phyloP scores from a whole-genome alignment of 345 rosid genomes.

The Citrus inodora region DNA sequence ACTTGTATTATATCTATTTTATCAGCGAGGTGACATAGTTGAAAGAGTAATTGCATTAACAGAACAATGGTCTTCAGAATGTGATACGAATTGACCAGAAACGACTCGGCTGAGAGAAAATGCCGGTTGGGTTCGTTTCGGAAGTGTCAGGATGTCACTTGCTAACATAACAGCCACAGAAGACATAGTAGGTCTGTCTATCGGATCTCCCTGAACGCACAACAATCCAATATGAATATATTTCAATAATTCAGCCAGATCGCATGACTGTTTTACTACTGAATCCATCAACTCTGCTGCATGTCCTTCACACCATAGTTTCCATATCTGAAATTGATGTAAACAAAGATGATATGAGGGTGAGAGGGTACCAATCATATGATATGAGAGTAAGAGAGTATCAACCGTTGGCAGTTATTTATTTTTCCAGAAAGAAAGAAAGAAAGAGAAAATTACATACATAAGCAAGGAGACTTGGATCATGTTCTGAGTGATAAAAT shows the following conservation, averaged over 20 bases:
- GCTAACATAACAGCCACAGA: not conserved
- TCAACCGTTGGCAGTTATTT: not conserved
- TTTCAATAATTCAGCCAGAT: not conserved
- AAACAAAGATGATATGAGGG: no score
- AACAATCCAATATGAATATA: conserved; percentile 10
- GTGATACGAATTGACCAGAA: not conserved
- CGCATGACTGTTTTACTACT: not conserved
- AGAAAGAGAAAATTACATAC: not conserved
- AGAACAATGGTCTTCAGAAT: not conserved
- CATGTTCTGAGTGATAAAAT: not conserved
- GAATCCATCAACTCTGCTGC: not conserved
- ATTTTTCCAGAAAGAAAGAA: not conserved
- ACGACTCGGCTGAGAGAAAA: conserved; percentile 3
- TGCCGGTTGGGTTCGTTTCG: conserved; percentile 15
- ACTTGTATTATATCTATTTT: no score
- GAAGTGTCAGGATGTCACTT: conserved; percentile 11
- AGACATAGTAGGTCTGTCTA: conserved; percentile 6
- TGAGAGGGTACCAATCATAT: no score
- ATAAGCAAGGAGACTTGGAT: not conserved
- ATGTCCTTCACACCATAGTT: conserved; percentile 1
- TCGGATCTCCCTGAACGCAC: conserved; percentile 19
- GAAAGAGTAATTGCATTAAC: no score
- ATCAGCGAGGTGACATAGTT: no score
- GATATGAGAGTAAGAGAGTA: no score
- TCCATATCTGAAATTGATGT: conserved; percentile 8